These are phyloP conservation scores for Penstemon eatonii DNA, from an alignment of 257 asterid species.

Conservation along the genomic window DNA sequence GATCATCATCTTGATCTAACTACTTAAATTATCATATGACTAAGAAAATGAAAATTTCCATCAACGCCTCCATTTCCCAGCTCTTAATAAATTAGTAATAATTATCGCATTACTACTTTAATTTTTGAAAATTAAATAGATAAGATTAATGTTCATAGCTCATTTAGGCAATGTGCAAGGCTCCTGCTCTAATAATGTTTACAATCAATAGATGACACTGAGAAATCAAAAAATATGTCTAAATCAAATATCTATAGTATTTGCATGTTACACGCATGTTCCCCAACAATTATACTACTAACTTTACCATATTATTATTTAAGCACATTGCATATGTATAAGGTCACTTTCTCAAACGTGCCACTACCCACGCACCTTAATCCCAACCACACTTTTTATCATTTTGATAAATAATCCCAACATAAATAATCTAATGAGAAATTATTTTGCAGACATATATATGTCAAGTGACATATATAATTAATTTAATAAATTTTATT, in stretches of 20 bases:
- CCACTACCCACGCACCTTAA: too few relatives aligned
- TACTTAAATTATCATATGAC: too few relatives aligned
- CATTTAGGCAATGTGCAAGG: background rate
- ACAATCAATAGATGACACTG: background rate
- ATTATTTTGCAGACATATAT: too few relatives aligned
- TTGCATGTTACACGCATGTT: slow-evolving; percentile 1
- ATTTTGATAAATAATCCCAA: too few relatives aligned
- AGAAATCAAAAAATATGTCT: background rate
- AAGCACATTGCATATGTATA: background rate
- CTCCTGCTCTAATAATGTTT: background rate
- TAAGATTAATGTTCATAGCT: background rate
- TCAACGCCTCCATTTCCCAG: background rate
- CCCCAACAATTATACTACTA: background rate
- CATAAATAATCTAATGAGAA: too few relatives aligned
- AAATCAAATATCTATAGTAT: background rate
- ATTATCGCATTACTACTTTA: background rate
- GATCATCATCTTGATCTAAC: too few relatives aligned
- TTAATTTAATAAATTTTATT: too few relatives aligned
- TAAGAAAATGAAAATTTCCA: too few relatives aligned
- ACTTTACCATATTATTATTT: background rate
- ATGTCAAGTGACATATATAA: too few relatives aligned
- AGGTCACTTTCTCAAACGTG: too few relatives aligned
- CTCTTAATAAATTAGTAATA: background rate
- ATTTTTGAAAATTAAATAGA: too few relatives aligned
- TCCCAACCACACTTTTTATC: too few relatives aligned